Conservation (phyloP, 768 basidiomycete genomes). For the Tricholoma bakamatsutake region DNA sequence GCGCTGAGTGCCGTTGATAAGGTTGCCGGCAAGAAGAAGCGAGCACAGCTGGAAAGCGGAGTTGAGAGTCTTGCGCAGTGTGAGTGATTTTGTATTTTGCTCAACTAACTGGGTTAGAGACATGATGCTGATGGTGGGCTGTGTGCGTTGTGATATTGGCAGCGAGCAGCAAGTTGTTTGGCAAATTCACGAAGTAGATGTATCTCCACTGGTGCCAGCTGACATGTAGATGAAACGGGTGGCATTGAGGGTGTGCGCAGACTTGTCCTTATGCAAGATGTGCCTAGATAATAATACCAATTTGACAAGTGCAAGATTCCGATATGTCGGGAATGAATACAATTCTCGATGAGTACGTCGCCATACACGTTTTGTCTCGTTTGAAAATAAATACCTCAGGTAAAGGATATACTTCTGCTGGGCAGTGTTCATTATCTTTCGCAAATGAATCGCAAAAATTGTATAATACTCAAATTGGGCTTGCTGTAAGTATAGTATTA, state of each 20-base stretch:
- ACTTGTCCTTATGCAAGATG: not conserved
- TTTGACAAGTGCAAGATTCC: not conserved
- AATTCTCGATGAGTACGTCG: not conserved
- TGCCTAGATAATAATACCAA: not conserved
- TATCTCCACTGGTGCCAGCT: not conserved
- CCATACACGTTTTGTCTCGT: not conserved
- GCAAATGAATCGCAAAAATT: not conserved
- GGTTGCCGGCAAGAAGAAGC: conserved; percentile 46
- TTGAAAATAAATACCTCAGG: not conserved
- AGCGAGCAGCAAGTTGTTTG: conserved; percentile 42
- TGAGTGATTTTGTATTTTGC: conserved; percentile 27
- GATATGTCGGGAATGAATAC: not conserved
- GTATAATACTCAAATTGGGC: too few species aligned
- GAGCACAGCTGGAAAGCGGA: conserved; percentile 42
- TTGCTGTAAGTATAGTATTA: too few species aligned
- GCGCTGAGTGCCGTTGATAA: conserved; percentile 51
- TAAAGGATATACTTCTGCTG: not conserved
- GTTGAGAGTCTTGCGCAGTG: conserved; percentile 45
- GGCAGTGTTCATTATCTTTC: not conserved
- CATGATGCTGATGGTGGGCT: not conserved
- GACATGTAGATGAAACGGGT: not conserved
- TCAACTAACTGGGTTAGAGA: conserved; percentile 10
- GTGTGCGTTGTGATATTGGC: not conserved
- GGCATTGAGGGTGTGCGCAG: not conserved
- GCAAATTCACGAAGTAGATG: conserved; percentile 35